Evolutionary conservation across 257 asterid genomes (phyloP), one percentile per base, ranked within the genome.

Genomic region (Thymus quinquecostatus): DNA sequence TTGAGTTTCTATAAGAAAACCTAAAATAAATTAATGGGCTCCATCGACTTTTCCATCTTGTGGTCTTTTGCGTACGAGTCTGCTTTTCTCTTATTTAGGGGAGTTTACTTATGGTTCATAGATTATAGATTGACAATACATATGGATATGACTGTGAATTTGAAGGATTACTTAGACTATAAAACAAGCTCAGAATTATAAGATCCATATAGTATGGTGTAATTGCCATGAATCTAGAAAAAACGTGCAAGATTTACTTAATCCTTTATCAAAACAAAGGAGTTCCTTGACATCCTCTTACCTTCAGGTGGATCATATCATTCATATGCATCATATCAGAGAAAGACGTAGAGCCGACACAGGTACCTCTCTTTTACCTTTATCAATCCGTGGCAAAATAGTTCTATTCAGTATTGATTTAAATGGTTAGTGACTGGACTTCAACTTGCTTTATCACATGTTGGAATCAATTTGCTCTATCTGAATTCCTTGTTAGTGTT

Each of bases 401-500:
- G 29, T 66, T 60, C 72, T 61, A 57, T 68, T 67, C 54, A 62
- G 57, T 73, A 57, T 41, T 41, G 27, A 66, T 54, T 59, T 34
- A 28, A 70, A 71, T 75, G 75, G 64, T 55, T 45, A 60, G 45
- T 79, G 83, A 75, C 80, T 75, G 71, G 80, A 75, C 61, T 59
- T 63, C 80, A 70, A 75, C 69, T 59, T 74, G 54, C 41, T 68
- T 53, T 57, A 30, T 10, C 13, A 4, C 27, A 30, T 13, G 41
- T 57, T 57, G 14, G 62, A 57, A 41, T 57, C 33, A 54, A 54
- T 54, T 29, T 54, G 34, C 3, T 27, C 32, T 54, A 33, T 50
- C 7, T 38, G 6, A 38, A 38, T 38, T 38, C 3, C 41, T 38
- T 38, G 41, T 38, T 38, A 38, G 41, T 38, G 41, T 38, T 38